Base-by-base conservation (phyloP, 1,139 yeast species). In the Blastobotrys persicus region DNA sequence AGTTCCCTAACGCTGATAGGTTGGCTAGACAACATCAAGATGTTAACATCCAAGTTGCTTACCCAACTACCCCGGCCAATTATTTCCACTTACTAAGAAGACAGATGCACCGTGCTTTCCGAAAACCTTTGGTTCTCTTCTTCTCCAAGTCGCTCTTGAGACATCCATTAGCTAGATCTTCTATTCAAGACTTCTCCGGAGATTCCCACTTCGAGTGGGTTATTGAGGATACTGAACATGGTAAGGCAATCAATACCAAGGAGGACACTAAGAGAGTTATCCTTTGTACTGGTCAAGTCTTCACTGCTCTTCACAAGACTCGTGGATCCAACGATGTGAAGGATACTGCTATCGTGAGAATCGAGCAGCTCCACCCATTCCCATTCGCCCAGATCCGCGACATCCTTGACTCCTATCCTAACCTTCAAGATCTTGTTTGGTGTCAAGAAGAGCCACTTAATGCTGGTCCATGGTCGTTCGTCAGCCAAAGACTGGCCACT, bases 401-500 rank as follows among this genome's bases (percentile, higher is more conserved):
- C 63, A 74, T 88, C 33, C 75, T 94, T 62, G 77, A 88, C 72
- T 69, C 81, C 49, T 94, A 85, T 77, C 88, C 95, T 66, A 83
- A 83, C 69, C 68, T 85, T 56, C 84, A 85, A 70, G 98, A 94
- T 68, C 75, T 94, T 62, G 95, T 89, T 44, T 94, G 94, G 94
- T 85, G 95, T 73, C 98, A 94, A 77, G 99, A 94, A 76, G 99
- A 94, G 77, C 98, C 98, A 62, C 80, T 92, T 74, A 94, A 94
- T 76, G 92, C 92, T 84, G 98, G 98, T 72, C 76, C 88, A 47
- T 91, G 86, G 86, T 68, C 85, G 34, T 88, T 67, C 65, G 89
- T 77, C 53, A 76, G 78, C 56, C 98, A 97, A 68, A 86, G 98
- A 75, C 71, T 92, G 53, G 73, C 75, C 54, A 86, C 95, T 45